phyloP scores from a whole-genome alignment of 2,329 filamentous ascomycete genomes.

The Colletotrichum camelliae region DNA sequence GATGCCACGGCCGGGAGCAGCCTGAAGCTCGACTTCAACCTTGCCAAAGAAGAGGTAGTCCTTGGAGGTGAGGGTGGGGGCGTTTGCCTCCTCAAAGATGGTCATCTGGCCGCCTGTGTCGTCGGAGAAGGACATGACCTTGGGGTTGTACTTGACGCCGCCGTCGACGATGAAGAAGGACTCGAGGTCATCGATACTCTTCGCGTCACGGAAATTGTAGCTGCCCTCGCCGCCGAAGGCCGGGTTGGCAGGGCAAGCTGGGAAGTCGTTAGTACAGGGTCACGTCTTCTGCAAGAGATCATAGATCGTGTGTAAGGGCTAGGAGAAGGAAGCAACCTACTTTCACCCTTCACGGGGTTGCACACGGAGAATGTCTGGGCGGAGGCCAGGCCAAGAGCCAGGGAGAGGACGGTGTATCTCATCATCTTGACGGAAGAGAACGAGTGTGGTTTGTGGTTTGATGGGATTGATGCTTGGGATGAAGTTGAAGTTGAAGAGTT shows the following conservation, averaged over 20 bases:
- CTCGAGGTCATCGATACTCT: conserved; percentile 38
- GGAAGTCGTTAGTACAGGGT: not conserved
- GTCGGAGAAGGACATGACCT: conserved; percentile 39
- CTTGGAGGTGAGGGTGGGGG: conserved; percentile 48
- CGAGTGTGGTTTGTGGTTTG: not conserved
- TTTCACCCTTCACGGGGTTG: conserved; percentile 23
- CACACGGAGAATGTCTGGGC: conserved; percentile 22
- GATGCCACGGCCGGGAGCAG: conserved; percentile 53
- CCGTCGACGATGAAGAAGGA: conserved; percentile 61
- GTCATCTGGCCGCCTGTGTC: conserved; percentile 53
- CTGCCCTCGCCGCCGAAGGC: conserved; percentile 17
- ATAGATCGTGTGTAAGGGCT: not conserved
- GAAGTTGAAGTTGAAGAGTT: not conserved
- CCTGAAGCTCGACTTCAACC: conserved; percentile 50
- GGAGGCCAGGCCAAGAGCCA: conserved; percentile 15
- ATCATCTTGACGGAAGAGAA: not conserved
- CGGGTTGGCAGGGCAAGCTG: conserved; percentile 22
- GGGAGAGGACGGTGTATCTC: conserved; percentile 5
- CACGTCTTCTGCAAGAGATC: too few species aligned
- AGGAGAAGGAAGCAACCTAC: not conserved
- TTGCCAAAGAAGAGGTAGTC: conserved; percentile 61
- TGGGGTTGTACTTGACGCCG: conserved; percentile 45
- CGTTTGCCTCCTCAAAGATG: conserved; percentile 50
- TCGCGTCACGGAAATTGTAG: conserved; percentile 27
- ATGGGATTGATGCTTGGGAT: not conserved